Evolutionary conservation across 2,329 filamentous ascomycete species (phyloP).

Genomic region (Colletotrichum spaethianum): DNA sequence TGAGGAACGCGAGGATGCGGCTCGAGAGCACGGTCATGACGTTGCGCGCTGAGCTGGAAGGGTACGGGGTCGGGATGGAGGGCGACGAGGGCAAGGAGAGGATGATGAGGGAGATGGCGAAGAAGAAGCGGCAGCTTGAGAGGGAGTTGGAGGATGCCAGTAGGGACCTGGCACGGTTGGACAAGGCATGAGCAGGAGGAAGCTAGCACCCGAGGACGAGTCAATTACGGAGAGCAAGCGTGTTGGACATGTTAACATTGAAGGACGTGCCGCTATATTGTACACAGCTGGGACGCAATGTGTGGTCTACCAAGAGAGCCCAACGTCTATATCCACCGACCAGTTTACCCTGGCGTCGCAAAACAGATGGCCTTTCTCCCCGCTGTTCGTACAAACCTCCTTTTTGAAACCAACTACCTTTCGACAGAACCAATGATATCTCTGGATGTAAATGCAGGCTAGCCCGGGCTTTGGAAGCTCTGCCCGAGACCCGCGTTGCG

Average conservation of each 20-base stretch:
- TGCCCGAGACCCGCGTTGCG: background rate
- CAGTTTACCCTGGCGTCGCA: conserved; percentile 5
- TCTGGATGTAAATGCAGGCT: conserved; percentile 10
- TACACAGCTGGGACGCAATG: conserved; percentile 35
- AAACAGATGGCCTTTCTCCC: conserved; percentile 30
- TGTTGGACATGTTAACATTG: conserved; percentile 14
- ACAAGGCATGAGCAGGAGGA: conserved; percentile 36
- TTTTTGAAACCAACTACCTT: conserved; percentile 19
- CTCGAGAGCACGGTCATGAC: conserved; percentile 59
- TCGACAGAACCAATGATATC: conserved; percentile 28
- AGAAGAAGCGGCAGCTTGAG: conserved; percentile 65
- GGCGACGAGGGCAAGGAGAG: conserved; percentile 59
- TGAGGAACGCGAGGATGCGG: conserved; percentile 64
- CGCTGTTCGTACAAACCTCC: conserved; percentile 27
- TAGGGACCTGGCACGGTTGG: conserved; percentile 59
- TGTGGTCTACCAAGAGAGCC: conserved; percentile 29
- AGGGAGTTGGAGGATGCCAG: conserved; percentile 64
- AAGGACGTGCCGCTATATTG: conserved; percentile 38
- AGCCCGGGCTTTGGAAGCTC: background rate
- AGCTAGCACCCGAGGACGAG: background rate
- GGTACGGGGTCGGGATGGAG: conserved; percentile 63
- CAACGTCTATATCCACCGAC: conserved; percentile 34
- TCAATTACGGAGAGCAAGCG: background rate
- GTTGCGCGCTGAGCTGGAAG: conserved; percentile 59
- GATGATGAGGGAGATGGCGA: conserved; percentile 68